Evolutionary conservation across 768 basidiomycete genomes (phyloP).

Genomic region (Rhizopogon sp.): DNA sequence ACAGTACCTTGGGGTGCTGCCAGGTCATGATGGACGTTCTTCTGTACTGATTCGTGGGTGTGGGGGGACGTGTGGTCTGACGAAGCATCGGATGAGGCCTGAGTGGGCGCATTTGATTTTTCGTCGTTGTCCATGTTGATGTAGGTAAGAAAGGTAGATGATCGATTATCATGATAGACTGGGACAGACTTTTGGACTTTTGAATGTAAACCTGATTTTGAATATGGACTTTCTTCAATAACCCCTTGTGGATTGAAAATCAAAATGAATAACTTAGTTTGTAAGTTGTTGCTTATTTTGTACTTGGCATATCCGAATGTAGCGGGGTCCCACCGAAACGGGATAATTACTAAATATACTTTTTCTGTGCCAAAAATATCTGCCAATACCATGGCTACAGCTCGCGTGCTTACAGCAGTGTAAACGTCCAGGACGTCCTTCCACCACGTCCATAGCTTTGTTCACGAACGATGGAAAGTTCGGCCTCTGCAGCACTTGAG

Average conservation of each 20-base stretch:
- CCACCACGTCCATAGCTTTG: not conserved
- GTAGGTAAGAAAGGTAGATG: not conserved
- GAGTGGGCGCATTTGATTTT: no score
- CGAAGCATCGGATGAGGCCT: no score
- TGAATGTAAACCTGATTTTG: not conserved
- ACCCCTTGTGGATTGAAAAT: not conserved
- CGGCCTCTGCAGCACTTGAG: slow-evolving; percentile 31
- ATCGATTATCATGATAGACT: no score
- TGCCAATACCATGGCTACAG: no score
- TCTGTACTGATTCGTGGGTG: not conserved
- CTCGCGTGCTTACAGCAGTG: no score
- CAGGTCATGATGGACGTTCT: not conserved
- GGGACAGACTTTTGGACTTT: no score
- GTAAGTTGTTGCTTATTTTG: no score
- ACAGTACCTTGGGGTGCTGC: not conserved
- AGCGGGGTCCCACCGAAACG: no score
- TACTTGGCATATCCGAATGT: no score
- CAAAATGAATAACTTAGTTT: not conserved
- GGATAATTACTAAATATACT: no score
- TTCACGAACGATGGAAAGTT: slow-evolving; percentile 32
- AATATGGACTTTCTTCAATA: not conserved
- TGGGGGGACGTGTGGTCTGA: not conserved
- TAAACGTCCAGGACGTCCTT: no score
- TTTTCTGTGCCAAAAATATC: no score
- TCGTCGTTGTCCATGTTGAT: not conserved